Evolutionary conservation across 1,284 basidiomycete genomes (phyloP), one percentile per base, ranked within the genome.

Genomic region (Trichosporon ovoides): DNA sequence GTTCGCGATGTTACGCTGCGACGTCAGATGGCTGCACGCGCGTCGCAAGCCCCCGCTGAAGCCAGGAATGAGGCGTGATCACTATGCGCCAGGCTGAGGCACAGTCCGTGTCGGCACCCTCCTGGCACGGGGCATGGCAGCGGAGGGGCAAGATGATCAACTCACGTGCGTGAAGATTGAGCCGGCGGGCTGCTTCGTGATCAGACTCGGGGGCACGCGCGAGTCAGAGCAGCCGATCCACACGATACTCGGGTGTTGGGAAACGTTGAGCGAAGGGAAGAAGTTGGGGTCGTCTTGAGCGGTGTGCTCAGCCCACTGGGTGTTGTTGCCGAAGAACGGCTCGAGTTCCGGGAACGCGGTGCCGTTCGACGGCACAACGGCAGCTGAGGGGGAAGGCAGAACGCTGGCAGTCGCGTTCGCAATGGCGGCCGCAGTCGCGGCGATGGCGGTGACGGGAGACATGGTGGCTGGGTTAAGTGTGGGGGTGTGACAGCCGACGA

Each of bases 131-230:
- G n/a, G n/a, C n/a, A n/a, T n/a, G n/a, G n/a, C n/a, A n/a, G n/a
- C 16, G 13, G 35, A 43, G 38, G n/a, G 11, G n/a, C n/a, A 16
- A n/a, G 20, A 16, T 12, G n/a, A n/a, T 31, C 11, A 22, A 69
- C 71, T 66, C 36, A 73, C 72, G 71, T 85, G 83, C 24, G 85
- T 85, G 67, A 87, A 87, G 59, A 87, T 81, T 43, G 86, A 85
- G 52, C 86, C 86, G 0, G 86, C 86, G 58, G 80, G 68, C 18
- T 68, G 66, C 48, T 61, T 68, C 53, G 72, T 65, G 55, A 78
- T 62, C 49, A 72, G 66, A 34, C 67, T 72, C 61, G 77, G 75
- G 33, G 76, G 73, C 16, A 76, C 74, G 56, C 76, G 68, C 16
- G 73, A 75, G 67, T 77, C 76, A 48, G 74, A 68, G 64, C 76